Conservation (phyloP, 2,329 filamentous ascomycete genomes). For the Chrysoporthe deuterocubensis region DNA sequence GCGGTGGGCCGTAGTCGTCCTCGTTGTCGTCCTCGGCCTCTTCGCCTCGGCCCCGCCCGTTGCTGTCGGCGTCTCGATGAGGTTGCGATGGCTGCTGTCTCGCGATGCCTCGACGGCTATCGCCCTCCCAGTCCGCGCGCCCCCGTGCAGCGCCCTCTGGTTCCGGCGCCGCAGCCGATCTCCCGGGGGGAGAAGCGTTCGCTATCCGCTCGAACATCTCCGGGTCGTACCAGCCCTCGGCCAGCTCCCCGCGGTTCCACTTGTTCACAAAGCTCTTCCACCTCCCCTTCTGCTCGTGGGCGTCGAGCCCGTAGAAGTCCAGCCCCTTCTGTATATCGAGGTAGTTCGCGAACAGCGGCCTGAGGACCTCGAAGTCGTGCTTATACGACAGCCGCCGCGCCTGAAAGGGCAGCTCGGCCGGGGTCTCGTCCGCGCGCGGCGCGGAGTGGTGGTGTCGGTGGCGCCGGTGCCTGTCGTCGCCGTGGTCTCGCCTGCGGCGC, state of each 20-base stretch:
- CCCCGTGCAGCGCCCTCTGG: slow-evolving; percentile 40
- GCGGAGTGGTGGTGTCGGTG: not conserved
- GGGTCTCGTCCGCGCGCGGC: not conserved
- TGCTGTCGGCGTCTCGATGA: slow-evolving; percentile 5
- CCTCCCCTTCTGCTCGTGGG: slow-evolving; percentile 76
- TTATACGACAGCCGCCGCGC: slow-evolving; percentile 67
- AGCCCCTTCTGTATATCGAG: slow-evolving; percentile 85
- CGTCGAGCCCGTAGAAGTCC: slow-evolving; percentile 68
- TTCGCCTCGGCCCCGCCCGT: slow-evolving; percentile 28
- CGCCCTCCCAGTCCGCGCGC: slow-evolving; percentile 17
- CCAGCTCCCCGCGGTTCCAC: slow-evolving; percentile 90
- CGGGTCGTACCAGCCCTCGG: slow-evolving; percentile 92
- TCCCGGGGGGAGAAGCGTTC: not conserved
- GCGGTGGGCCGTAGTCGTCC: slow-evolving; percentile 57
- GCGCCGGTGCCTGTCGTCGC: not conserved
- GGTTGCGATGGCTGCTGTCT: slow-evolving; percentile 1
- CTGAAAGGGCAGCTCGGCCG: slow-evolving; percentile 62
- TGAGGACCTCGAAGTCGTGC: slow-evolving; percentile 67
- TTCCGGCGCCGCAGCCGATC: slow-evolving; percentile 4
- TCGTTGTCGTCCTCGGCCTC: slow-evolving; percentile 40
- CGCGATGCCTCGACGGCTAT: slow-evolving; percentile 12
- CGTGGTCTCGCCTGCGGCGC: slow-evolving; percentile 9
- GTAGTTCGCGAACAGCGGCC: slow-evolving; percentile 79
- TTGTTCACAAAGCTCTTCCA: slow-evolving; percentile 94
- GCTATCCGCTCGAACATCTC: slow-evolving; percentile 56